Evolutionary conservation across 1,284 basidiomycete species (phyloP).

Genomic region (Cystobasidium slooffiae): DNA sequence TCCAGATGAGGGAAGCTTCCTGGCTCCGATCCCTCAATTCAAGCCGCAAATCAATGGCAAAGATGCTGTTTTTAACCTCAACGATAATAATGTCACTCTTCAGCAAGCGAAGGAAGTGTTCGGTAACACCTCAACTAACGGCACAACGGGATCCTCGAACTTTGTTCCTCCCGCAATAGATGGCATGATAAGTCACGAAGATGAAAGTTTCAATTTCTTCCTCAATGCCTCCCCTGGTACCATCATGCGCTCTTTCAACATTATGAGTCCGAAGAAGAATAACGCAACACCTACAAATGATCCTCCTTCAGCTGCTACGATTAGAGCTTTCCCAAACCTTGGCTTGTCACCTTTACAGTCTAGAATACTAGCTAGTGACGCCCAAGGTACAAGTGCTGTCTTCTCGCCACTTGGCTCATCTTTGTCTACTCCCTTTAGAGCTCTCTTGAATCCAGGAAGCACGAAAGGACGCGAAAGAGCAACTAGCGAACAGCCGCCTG

Average conservation of each 20-base stretch:
- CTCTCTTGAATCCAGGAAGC: background rate
- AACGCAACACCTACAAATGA: slow-evolving; percentile 5
- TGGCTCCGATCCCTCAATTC: background rate
- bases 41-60: slow-evolving; percentile 6
- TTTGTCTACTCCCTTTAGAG: slow-evolving; percentile 33
- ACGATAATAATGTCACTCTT: background rate
- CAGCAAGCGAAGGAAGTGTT: slow-evolving; percentile 27
- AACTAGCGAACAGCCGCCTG: slow-evolving; percentile 34
- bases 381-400: slow-evolving; percentile 24
- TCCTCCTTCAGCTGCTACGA: background rate
- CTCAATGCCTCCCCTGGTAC: slow-evolving; percentile 41
- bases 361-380: background rate
- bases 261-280: slow-evolving; percentile 18
- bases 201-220: slow-evolving; percentile 36
- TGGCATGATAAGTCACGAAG: slow-evolving; percentile 22
- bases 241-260: slow-evolving; percentile 32
- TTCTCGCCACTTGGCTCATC: slow-evolving; percentile 31
- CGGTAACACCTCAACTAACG: background rate
- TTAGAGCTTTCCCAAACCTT: slow-evolving; percentile 5
- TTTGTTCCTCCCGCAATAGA: background rate
- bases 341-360: slow-evolving; percentile 13
- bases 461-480: slow-evolving; percentile 13
- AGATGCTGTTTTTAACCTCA: background rate
- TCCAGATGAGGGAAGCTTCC: slow-evolving; percentile 8
- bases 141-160: background rate